phyloP scores from a whole-genome alignment of 2,329 filamentous ascomycete species.

The Talaromyces albobiverticillius region DNA sequence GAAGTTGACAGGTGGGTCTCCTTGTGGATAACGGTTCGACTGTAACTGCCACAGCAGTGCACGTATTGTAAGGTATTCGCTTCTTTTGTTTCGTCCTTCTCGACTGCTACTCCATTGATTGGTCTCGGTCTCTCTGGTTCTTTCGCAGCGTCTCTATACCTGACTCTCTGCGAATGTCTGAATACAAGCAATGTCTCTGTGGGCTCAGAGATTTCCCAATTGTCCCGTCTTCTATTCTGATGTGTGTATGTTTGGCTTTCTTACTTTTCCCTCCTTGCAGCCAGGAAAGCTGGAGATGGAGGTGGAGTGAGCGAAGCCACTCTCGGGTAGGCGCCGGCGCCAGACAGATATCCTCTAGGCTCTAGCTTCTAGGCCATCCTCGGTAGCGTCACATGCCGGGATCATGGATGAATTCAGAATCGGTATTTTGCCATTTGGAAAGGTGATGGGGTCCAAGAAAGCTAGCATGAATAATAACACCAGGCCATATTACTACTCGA shows the following conservation, averaged over 20 bases:
- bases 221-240: not conserved
- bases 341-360: not conserved
- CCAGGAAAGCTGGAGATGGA: not conserved
- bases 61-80: not conserved
- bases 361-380: not conserved
- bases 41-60: too few species aligned
- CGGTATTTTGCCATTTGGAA: not conserved
- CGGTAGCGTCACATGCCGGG: conserved; percentile 9
- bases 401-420: conserved; percentile 4
- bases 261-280: not conserved
- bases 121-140: not conserved
- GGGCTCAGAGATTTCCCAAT: not conserved
- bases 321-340: not conserved
- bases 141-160: not conserved
- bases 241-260: too few species aligned
- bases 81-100: not conserved
- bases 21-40: conserved; percentile 5
- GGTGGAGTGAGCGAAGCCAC: conserved; percentile 6
- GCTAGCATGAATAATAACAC: not conserved
- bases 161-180: not conserved
- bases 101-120: not conserved
- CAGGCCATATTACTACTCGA: not conserved
- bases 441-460: not conserved
- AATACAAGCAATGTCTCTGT: not conserved
- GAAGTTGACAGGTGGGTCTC: conserved; percentile 15